Percentiles rank a stretch among this genome's conserved stretches.
Conservation (phyloP, 2,329 filamentous ascomycete species). For the Colletotrichum gigasporum region DNA sequence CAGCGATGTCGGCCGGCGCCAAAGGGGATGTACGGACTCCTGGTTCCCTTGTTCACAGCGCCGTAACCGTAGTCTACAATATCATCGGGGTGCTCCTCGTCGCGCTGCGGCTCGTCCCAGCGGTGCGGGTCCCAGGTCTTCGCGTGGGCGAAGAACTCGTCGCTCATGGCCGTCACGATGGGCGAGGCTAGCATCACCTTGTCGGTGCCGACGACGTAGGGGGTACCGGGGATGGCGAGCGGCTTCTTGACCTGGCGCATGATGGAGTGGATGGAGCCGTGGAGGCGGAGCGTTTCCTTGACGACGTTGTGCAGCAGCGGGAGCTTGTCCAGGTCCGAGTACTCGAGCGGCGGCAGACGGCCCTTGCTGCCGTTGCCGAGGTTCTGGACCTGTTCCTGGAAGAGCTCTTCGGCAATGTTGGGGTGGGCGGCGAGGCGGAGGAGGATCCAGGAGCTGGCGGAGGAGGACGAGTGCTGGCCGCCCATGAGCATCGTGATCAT, state of each 20-base stretch:
- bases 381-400: slow-evolving; percentile 79
- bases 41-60: slow-evolving; percentile 88
- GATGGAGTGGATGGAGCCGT: slow-evolving; percentile 95
- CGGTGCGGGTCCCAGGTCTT: slow-evolving; percentile 89
- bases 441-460: slow-evolving; percentile 86
- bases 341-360: slow-evolving; percentile 78
- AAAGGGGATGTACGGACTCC: slow-evolving; percentile 92
- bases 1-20: slow-evolving; percentile 92
- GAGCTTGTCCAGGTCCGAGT: slow-evolving; percentile 81
- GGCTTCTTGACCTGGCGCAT: slow-evolving; percentile 91
- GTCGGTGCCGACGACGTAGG: slow-evolving; percentile 81
- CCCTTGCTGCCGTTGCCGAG: slow-evolving; percentile 80
- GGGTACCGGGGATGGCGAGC: slow-evolving; percentile 83
- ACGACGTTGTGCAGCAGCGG: slow-evolving; percentile 85
- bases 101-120: slow-evolving; percentile 71
- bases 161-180: slow-evolving; percentile 78
- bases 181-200: slow-evolving; percentile 88
- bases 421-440: slow-evolving; percentile 82
- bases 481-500: slow-evolving; percentile 96
- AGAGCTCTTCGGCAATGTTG: slow-evolving; percentile 81
- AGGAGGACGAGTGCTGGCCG: slow-evolving; percentile 88
- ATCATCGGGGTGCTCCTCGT: slow-evolving; percentile 72
- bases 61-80: slow-evolving; percentile 96
- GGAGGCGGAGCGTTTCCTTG: slow-evolving; percentile 90
- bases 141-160: slow-evolving; percentile 83